Base-by-base conservation (phyloP, 352 stramenopile genomes). In the Detonula confervacea region DNA sequence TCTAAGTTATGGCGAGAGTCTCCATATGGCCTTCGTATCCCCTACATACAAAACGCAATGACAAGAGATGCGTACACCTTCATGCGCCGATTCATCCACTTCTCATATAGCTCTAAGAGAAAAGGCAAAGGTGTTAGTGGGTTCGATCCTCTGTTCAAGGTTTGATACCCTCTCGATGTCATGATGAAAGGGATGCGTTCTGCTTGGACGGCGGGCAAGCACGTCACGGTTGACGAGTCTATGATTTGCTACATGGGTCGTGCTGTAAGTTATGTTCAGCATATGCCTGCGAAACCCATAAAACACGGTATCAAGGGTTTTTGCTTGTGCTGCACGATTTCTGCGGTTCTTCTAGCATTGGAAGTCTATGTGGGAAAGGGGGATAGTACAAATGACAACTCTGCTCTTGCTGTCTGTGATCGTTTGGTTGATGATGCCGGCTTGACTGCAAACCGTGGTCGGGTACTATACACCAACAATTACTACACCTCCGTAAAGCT, bases 211-310 rank as follows among this genome's bases (percentile, higher is more conserved):
- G 61, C 68, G 11, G 74, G 67, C 25, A 42, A 74, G 44, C 11
- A 51, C 9, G 55, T 81, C 12, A 74, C 60, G 2, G 68, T 80
- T 44, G 71, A 84, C n/a, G 57, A 84, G 25, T 73, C 42, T 35
- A 84, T 84, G 77, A 81, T 81, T n/a, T 60, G 49, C 7, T 84
- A 84, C 30, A 73, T 35, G 33, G 77, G 71, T 6, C 1, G 62
- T 11, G 33, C 65, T 16, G 25, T 84, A 0, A 22, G 11, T 0
- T 84, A 73, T 25, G 30, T 77, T 8, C 63, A 81, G 14, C 81
- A 67, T 35, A 80, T 80, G 71, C 76, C 69, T 47, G 54, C 44
- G 0, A 84, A 84, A 52, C 76, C 62, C 0, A 85, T 85, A 56
- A 80, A 81, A 25, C 77, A 85, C 39, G 39, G 39, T 18, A 18